Base-by-base conservation (phyloP, 169 alveolate genomes). In the Cyclospora cayetanensis region DNA sequence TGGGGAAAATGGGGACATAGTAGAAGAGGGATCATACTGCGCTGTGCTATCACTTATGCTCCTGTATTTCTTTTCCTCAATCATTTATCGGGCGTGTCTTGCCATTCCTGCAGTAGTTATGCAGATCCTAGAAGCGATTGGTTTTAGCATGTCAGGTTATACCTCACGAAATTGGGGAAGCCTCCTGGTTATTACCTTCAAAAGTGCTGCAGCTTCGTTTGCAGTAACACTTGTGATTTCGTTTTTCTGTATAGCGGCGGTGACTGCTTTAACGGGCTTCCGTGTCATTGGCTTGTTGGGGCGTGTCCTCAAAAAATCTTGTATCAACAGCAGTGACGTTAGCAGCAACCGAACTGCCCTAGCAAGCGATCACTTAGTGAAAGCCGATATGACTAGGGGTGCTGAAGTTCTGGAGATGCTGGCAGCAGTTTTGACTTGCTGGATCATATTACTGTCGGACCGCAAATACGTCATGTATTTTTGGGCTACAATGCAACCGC, bases 401-500 rank as follows among this genome's bases (percentile, higher is more conserved):
- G 52, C 72, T 52, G 72, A 1, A 25, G 89, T 68, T 39, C 89
- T 79, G 0, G 89, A 79, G 89, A 52, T 79, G 46, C 34, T 79
- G 65, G 89, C 74, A 50, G 89, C 89, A 1, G 41, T 50, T 79
- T 22, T 79, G 35, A 79, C 89, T 0, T 79, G 89, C 34, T 79
- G 89, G 89, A 39, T 79, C 52, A 20, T 79, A 34, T 72, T 79
- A 50, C 89, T 79, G 74, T 18, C 89, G 5, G 89, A 79, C 89
- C 89, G 89, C 74, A 60, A 79, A 50, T 79, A 50, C 25, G 89
- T 79, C 46, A 79, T 79, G 89, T 79, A 50, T 41, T 34, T 72
- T 15, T 79, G 89, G 89, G 52, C 53, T 22, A 79, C 89, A 39
- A 12, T 79, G 74, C 89, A 79, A 35, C 89, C 89, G 35, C 89